These are phyloP conservation scores for Prunus yedoensis DNA, from an alignment of 331 rosid species.

Conservation along the genomic window DNA sequence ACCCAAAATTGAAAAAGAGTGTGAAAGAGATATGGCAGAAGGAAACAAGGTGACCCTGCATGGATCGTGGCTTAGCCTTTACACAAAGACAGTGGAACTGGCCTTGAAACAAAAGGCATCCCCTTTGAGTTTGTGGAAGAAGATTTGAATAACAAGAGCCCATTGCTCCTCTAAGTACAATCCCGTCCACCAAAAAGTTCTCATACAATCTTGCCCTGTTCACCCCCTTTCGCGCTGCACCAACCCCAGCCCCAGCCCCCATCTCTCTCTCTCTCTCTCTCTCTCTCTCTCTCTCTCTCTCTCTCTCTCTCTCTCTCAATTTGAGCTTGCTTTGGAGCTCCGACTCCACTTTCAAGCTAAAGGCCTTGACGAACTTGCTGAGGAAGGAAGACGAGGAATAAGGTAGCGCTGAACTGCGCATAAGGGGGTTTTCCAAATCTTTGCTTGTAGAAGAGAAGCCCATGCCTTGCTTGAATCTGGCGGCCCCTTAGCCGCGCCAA, in stretches of 20 bases:
- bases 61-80: conserved; percentile 16
- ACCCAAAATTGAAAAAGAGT: background rate
- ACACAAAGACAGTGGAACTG: conserved; percentile 15
- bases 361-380: conserved; percentile 77
- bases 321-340: no score
- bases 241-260: no score
- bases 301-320: no score
- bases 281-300: no score
- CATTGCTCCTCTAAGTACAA: background rate
- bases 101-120: conserved; percentile 20
- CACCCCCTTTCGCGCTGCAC: no score
- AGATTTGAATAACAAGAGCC: conserved; percentile 18
- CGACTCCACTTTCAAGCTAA: conserved; percentile 38
- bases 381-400: conserved; percentile 63
- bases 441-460: conserved; percentile 58
- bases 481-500: conserved; percentile 87
- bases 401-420: conserved; percentile 51
- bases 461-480: conserved; percentile 80
- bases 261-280: no score
- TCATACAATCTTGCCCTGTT: background rate
- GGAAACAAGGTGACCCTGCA: conserved; percentile 6
- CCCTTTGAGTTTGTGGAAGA: conserved; percentile 22
- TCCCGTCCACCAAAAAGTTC: background rate
- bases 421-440: conserved; percentile 37
- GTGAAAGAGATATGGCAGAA: conserved; percentile 8